Base-by-base conservation (phyloP, 192 early-diverging fungal genomes). In the Linnemannia elongata region DNA sequence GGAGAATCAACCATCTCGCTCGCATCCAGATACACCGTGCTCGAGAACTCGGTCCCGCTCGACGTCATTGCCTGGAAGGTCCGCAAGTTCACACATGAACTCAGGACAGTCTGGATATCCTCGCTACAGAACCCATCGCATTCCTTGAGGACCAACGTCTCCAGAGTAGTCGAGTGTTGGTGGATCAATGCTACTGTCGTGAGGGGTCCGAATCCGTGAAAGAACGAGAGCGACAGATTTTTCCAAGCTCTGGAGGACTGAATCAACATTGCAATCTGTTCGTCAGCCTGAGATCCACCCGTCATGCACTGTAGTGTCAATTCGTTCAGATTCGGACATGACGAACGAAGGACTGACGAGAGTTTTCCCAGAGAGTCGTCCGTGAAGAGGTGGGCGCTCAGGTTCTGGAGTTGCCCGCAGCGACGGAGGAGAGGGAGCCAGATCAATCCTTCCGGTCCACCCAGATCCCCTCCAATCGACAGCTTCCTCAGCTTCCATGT, bases 1-100 rank as follows among this genome's bases (percentile, higher is more conserved):
- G 84, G 84, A 1, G 78, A 80, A 36, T 80, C 69, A 8, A 86
- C 36, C 79, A 86, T 80, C 54, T 86, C 84, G 2, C 55, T 63
- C 33, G 75, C 84, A 74, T 86, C 84, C 74, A 86, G 63, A 55
- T 86, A 86, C 4, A 86, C 79, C 9, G 84, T 81, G 45, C 79
- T 86, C 22, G 75, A 73, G 38, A 86, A 86, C 5, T 66, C 36
- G 45, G 38, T 38, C 13, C 84, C 79, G 30, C 80, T 86, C 36
- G 78, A 80, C 13, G 84, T 86, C 79, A 86, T 77, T 0, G 79
- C 84, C 3, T 55, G 66, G 30, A 86, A 81, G 15, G 41, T 77
- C 35, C 47, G 71, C 45, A 86, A 24, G 10, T 73, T 76, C 22
- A 71, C 57, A 55, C 84, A 86, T 4, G 84, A 77, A 0, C 78